phyloP scores from a whole-genome alignment of 2,329 filamentous ascomycete genomes.

The Cladophialophora immunda region DNA sequence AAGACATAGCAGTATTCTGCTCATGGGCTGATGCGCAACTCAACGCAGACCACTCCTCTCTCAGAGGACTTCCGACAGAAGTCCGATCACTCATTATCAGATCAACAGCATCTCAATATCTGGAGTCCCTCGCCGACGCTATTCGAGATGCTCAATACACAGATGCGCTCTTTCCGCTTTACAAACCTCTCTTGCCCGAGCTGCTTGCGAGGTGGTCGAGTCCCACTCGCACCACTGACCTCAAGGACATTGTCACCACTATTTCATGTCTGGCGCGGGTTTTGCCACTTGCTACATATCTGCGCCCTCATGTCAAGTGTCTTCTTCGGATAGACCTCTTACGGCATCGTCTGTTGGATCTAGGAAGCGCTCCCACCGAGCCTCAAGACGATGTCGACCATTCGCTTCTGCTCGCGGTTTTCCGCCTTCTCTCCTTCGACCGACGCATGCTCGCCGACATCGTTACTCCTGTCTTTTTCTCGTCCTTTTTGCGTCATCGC shows the following conservation, averaged over 20 bases:
- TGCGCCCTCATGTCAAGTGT: slow-evolving; percentile 30
- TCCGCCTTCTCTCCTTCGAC: slow-evolving; percentile 82
- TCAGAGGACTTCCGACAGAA: slow-evolving; percentile 72
- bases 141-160: slow-evolving; percentile 76
- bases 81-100: slow-evolving; percentile 72
- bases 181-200: slow-evolving; percentile 80
- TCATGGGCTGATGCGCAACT: slow-evolving; percentile 47
- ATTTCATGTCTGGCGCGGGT: slow-evolving; percentile 45
- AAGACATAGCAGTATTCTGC: slow-evolving; percentile 44
- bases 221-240: slow-evolving; percentile 34
- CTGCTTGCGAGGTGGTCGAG: slow-evolving; percentile 79
- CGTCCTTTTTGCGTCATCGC: slow-evolving; percentile 70
- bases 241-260: slow-evolving; percentile 42
- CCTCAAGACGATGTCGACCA: slow-evolving; percentile 52
- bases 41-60: slow-evolving; percentile 61
- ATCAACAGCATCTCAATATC: slow-evolving; percentile 70
- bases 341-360: slow-evolving; percentile 3
- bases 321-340: slow-evolving; percentile 22
- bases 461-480: slow-evolving; percentile 72
- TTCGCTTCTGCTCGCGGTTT: slow-evolving; percentile 71
- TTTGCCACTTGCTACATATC: slow-evolving; percentile 37
- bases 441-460: slow-evolving; percentile 70
- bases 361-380: slow-evolving; percentile 8
- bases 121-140: slow-evolving; percentile 74
- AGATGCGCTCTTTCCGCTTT: slow-evolving; percentile 76